Base-by-base conservation (phyloP, 1,284 basidiomycete species). In the Ustilago lituana region DNA sequence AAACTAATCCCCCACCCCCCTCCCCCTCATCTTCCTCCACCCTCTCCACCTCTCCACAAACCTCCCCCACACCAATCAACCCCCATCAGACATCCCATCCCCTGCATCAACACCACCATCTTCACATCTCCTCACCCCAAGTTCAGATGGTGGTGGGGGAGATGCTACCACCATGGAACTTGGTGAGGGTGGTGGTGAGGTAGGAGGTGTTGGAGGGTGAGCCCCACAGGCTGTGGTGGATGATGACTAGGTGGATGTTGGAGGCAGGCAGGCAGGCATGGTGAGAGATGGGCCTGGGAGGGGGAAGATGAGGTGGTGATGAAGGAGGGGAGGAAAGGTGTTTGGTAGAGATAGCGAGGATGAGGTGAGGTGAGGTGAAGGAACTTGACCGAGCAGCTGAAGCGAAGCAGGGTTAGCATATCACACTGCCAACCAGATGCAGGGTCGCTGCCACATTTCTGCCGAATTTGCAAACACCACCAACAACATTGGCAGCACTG, bases 161-260 rank as follows among this genome's bases (percentile, higher is more conserved):
- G 33, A 58, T 20, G 7, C 44, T 43, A 0, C 55, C 67, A 6
- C 52, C 65, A 41, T 68, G 67, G 14, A 36, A 37, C 31, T 75
- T 82, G 67, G 86, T 84, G 22, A 79, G 77, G n/a, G 85, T 83
- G 40, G 85, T 83, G 45, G 84, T 76, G 78, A 86, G 82, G 62
- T 85, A 83, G 1, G 82, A 80, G 11, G 89, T 83, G 76, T 89
- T 86, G 36, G 53, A 47, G 0, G 90, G 88, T 69, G 88, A 86
- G 2, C 91, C 91, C 91, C 91, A 93, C 87, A 93, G 90, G 32
- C 91, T 91, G 74, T 92, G 91, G 36, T 91, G 86, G 55, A 91
- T 85, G 24, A 91, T 88, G 15, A 89, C 85, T 11, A 90, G 85
- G 73, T 90, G 89, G 11, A 83, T 69, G 23, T 40, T 58, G 17